Conservation (phyloP, 2,329 filamentous ascomycete species). For the Colletotrichum sp. region DNA sequence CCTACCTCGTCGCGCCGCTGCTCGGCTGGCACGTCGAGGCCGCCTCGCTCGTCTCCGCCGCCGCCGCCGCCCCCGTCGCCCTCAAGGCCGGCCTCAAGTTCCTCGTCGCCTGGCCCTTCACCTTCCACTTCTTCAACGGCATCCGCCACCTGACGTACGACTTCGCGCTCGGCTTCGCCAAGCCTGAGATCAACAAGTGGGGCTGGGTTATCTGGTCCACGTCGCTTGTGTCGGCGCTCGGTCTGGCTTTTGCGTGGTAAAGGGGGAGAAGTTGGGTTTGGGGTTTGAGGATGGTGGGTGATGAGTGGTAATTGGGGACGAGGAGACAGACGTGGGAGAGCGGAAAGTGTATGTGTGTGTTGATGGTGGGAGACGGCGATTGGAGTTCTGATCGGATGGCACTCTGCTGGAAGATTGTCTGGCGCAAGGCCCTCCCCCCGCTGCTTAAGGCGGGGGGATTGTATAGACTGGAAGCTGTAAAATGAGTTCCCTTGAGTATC, state of each 20-base stretch:
- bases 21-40: constrained; percentile 69
- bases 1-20: constrained; percentile 81
- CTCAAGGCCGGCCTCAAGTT: constrained; percentile 65
- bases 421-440: constrained; percentile 7
- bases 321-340: not conserved
- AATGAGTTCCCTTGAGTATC: constrained; percentile 20
- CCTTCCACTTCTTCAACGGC: constrained; percentile 63
- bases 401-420: constrained; percentile 1
- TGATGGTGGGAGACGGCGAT: not conserved
- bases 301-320: not conserved
- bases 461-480: constrained; percentile 23
- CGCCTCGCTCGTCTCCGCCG: constrained; percentile 63
- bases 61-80: constrained; percentile 62
- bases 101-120: constrained; percentile 62
- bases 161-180: constrained; percentile 54
- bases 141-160: constrained; percentile 61
- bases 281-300: not conserved
- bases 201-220: constrained; percentile 54
- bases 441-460: not conserved
- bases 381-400: constrained; percentile 18
- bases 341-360: not conserved
- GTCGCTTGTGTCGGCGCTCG: constrained; percentile 48
- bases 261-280: not conserved
- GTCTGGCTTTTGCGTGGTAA: constrained; percentile 55
- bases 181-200: constrained; percentile 48